Evolutionary conservation across 768 basidiomycete species (phyloP), one percentile per base, ranked within the genome.

Genomic region (Sistotremastrum suecicum): DNA sequence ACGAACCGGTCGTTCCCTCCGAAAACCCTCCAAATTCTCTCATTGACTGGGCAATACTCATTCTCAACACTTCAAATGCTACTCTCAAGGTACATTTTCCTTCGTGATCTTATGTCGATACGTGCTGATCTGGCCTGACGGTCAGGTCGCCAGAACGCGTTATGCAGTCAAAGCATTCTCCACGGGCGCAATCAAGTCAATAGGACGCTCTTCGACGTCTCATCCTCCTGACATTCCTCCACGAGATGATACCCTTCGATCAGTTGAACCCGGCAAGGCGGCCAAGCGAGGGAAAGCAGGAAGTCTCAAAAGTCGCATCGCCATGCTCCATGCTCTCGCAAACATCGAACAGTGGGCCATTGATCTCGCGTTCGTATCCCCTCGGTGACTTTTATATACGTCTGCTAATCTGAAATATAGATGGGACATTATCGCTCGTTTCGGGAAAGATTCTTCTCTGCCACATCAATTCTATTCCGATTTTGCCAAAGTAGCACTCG

Each of bases 311-410:
- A 83, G 74, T 50, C 63, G 78, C 29, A 75, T 78, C 0, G 73
- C 76, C 8, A 84, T 87, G 80, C 61, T 88, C 5, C 86, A 87
- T 60, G 82, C 85, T 1, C 61, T 88, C 1, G 85, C 85, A 0
- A 86, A 86, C 56, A 85, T 90, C 44, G 85, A 88, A 53, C 85
- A 86, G 58, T 90, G 83, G 82, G 87, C 87, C 74, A 83, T 84
- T 39, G 83, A 87, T 53, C 69, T 87, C 7, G 80, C 83, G 74
- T 81, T 53, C 58, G 78, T 64, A 9, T 36, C 20, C 31, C 8
- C 28, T 37, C 11, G 12, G 11, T 38, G 7, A 41, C 46, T 50
- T 41, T 49, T 48, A 34, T 50, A 20, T 38, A 47, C 38, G 10
- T 31, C 46, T 35, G 11, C 34, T 42, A 4, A 20, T 28, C 36